Conservation (phyloP, 805 yeast genomes). For the Blastobotrys americana region DNA sequence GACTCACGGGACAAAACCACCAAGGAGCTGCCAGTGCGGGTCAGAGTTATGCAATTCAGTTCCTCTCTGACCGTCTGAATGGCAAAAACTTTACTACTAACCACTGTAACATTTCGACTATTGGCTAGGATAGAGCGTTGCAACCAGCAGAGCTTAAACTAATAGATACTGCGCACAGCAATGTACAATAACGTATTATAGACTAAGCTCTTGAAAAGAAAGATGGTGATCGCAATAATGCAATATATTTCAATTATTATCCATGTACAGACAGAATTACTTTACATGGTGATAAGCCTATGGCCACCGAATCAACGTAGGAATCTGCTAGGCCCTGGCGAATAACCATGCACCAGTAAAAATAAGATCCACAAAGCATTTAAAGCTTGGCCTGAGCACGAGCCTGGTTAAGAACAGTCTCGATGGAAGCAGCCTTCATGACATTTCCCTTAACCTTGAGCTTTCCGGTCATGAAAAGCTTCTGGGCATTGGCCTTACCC, state of each 20-base stretch:
- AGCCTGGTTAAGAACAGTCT: slow-evolving; percentile 54
- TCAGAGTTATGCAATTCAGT: not conserved
- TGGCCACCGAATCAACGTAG: too few relatives aligned
- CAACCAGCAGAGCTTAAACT: too few relatives aligned
- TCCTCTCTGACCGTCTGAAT: not conserved
- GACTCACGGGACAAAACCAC: not conserved
- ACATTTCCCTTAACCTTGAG: slow-evolving; percentile 84
- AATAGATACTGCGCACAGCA: too few relatives aligned
- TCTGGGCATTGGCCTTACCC: slow-evolving; percentile 81
- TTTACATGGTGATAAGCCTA: too few relatives aligned
- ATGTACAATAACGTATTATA: too few relatives aligned
- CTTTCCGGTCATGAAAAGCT: slow-evolving; percentile 75
- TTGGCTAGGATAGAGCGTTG: not conserved
- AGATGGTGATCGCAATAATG: too few relatives aligned
- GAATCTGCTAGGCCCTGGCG: too few relatives aligned
- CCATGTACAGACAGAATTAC: too few relatives aligned
- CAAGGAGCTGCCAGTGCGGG: not conserved
- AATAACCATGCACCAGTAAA: too few relatives aligned
- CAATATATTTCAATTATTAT: too few relatives aligned
- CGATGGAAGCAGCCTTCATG: slow-evolving; percentile 80
- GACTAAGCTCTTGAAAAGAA: too few relatives aligned
- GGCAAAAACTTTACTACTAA: not conserved
- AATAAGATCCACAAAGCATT: slow-evolving; percentile 5
- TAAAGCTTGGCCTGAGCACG: slow-evolving; percentile 42
- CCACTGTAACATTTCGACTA: not conserved